Evolutionary conservation across 139 green algal genomes (phyloP), one percentile per base, ranked within the genome.

Genomic region (Tetradesmus obliquus): DNA sequence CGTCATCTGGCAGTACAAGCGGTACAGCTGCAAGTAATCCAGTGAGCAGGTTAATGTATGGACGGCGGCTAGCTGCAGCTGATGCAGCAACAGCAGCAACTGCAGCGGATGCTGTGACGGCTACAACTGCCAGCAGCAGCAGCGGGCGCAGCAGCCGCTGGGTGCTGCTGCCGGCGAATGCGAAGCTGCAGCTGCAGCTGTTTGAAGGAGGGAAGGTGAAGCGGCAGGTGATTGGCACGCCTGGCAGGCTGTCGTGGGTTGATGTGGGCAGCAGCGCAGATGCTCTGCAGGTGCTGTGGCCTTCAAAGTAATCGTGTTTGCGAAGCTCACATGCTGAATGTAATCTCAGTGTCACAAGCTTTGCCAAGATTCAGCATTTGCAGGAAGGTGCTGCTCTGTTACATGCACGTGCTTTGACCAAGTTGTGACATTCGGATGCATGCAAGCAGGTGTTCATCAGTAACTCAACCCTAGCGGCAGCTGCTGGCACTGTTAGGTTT

Each of bases 201-300:
- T 45, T 88, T 15, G 62, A 60, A 24, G 84, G 84, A 22, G 19
- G 45, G 22, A 24, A 24, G 45, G 58, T 76, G 57, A 24, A 57
- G 84, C 71, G 51, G 32, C n/a, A 54, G 12, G 84, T 88, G 3
- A 12, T n/a, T 19, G 84, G 84, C 8, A n/a, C 15, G 54, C 22
- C 22, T 58, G 55, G 72, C 3, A 19, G 53, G 6, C 24, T 79
- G 9, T 45, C 53, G 7, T 9, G 71, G 22, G 20, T 88, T 24
- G n/a, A 79, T 9, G 12, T 88, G 20, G 84, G 53, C 22, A 32
- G 7, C 13, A 57, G 57, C 10, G 57, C 66, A 58, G 84, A 88
- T 88, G 84, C 84, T 32, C 2, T 88, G 22, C 84, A 88, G 22
- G 84, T 88, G 57, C 1, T 5, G 19, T 88, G 84, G 84, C 82